Evolutionary conservation across 2,329 filamentous ascomycete species (phyloP).

Genomic region (Fusarium udum): DNA sequence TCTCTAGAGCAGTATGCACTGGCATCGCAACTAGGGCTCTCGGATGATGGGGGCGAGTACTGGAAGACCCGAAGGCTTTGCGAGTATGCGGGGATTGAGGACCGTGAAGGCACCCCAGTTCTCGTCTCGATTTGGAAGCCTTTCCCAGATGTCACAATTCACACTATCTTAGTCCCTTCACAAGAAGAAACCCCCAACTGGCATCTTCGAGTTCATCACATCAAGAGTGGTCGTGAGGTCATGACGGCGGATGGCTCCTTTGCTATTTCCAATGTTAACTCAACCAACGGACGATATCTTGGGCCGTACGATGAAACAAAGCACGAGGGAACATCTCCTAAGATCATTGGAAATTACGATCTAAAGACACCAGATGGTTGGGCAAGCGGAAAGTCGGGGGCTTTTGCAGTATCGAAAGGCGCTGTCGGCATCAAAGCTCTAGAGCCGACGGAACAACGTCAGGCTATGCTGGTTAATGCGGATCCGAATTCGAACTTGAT

Average conservation of each 20-base stretch:
- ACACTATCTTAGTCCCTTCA: constrained; percentile 73
- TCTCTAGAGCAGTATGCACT: constrained; percentile 80
- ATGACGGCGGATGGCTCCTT: constrained; percentile 80
- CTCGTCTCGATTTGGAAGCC: constrained; percentile 77
- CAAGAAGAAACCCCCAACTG: constrained; percentile 68
- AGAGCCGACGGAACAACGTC: constrained; percentile 59
- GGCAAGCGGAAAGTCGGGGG: constrained; percentile 59
- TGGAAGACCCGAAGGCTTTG: constrained; percentile 80
- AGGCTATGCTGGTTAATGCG: constrained; percentile 74
- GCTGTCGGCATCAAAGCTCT: constrained; percentile 66
- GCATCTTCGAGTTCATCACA: constrained; percentile 73
- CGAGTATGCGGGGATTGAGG: constrained; percentile 70
- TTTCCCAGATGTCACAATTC: constrained; percentile 73
- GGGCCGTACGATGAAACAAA: constrained; percentile 57
- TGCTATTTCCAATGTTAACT: constrained; percentile 68
- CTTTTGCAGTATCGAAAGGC: constrained; percentile 66
- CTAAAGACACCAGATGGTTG: constrained; percentile 63
- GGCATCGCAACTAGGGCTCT: constrained; percentile 78
- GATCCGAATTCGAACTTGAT: constrained; percentile 84
- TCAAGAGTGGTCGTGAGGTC: constrained; percentile 68
- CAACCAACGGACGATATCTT: constrained; percentile 59
- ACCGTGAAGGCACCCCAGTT: constrained; percentile 63
- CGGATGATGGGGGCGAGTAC: constrained; percentile 79
- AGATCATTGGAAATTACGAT: constrained; percentile 70
- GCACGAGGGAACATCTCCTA: constrained; percentile 62